A percentile compares a stretch with the other conserved stretches of the same genome.
Conservation (phyloP, 2,329 filamentous ascomycete species). For the Colletotrichum sp. region DNA sequence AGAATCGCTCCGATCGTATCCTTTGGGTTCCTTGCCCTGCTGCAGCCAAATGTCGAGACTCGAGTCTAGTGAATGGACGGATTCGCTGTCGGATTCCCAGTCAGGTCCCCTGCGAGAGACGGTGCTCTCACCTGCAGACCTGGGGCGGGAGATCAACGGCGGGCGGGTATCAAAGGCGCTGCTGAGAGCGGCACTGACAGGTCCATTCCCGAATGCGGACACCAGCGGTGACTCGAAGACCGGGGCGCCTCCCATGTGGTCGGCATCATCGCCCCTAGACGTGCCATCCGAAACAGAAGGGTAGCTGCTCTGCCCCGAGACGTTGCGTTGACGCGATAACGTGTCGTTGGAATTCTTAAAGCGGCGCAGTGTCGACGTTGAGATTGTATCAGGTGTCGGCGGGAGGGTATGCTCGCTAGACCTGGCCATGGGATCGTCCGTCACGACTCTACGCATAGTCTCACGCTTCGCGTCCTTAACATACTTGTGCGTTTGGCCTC, state of each 20-base stretch:
- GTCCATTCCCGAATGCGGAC: constrained; percentile 33
- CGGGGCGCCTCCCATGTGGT: constrained; percentile 20
- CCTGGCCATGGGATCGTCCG: constrained; percentile 47
- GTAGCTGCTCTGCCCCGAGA: constrained; percentile 35
- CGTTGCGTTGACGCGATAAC: constrained; percentile 35
- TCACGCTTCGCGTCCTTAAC: constrained; percentile 54
- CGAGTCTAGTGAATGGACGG: constrained; percentile 48
- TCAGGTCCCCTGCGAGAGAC: constrained; percentile 44
- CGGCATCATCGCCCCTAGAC: constrained; percentile 20
- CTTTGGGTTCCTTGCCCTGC: constrained; percentile 49
- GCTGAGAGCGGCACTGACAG: constrained; percentile 5
- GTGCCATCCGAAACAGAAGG: constrained; percentile 31
- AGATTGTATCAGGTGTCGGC: constrained; percentile 65
- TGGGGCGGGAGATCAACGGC: constrained; percentile 43
- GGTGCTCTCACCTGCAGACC: constrained; percentile 52
- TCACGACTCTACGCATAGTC: constrained; percentile 52
- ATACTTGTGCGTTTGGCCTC: constrained; percentile 27
- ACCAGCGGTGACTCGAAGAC: constrained; percentile 32
- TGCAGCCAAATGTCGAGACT: constrained; percentile 64
- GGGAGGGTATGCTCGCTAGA: constrained; percentile 51
- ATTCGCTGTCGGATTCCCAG: constrained; percentile 51
- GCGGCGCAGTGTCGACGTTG: constrained; percentile 57
- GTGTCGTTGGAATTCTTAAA: constrained; percentile 58
- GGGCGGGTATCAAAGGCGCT: constrained; percentile 31
- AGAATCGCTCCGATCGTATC: constrained; percentile 33